Conservation (phyloP, 1,284 basidiomycete species). For the Stygiomarasmius scandens region DNA sequence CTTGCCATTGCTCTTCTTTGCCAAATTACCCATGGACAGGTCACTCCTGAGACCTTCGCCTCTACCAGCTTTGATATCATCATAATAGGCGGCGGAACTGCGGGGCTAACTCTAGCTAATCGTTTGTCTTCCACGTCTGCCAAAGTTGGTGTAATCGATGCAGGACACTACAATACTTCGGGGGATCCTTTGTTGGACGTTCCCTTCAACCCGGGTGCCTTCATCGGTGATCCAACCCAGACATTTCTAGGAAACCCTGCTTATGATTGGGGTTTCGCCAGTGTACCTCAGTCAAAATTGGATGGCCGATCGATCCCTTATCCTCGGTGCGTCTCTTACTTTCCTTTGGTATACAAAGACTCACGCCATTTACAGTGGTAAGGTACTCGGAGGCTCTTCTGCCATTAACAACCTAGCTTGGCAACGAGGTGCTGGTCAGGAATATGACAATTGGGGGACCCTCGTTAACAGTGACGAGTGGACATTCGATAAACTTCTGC, state of each 20-base stretch:
- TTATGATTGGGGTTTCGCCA: constrained; percentile 17
- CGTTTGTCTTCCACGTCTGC: not conserved
- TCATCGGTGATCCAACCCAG: not conserved
- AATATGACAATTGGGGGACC: constrained; percentile 11
- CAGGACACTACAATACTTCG: constrained; percentile 1
- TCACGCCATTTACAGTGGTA: constrained; percentile 7
- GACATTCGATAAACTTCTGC: constrained; percentile 16
- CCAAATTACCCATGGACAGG: too few species aligned
- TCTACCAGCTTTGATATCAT: constrained; percentile 9
- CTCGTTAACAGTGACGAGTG: constrained; percentile 14
- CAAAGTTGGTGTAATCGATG: constrained; percentile 1
- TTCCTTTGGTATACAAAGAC: too few species aligned
- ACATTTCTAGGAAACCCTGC: constrained; percentile 16
- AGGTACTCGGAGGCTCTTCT: constrained; percentile 17
- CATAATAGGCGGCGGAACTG: constrained; percentile 13
- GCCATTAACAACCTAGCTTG: constrained; percentile 18
- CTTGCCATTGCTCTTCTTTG: too few species aligned
- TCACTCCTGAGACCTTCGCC: not conserved
- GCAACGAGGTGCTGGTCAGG: constrained; percentile 10
- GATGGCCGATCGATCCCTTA: constrained; percentile 1
- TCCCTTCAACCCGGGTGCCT: constrained; percentile 13
- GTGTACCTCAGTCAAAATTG: constrained; percentile 10
- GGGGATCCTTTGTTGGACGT: constrained; percentile 14
- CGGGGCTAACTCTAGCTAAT: constrained; percentile 1
- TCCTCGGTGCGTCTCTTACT: constrained; percentile 6